A percentile compares a stretch with the other conserved stretches of the same genome.
These are phyloP conservation scores for Lachnellula subtilissima DNA, from an alignment of 2,329 filamentous ascomycete species.

Conservation along the genomic window DNA sequence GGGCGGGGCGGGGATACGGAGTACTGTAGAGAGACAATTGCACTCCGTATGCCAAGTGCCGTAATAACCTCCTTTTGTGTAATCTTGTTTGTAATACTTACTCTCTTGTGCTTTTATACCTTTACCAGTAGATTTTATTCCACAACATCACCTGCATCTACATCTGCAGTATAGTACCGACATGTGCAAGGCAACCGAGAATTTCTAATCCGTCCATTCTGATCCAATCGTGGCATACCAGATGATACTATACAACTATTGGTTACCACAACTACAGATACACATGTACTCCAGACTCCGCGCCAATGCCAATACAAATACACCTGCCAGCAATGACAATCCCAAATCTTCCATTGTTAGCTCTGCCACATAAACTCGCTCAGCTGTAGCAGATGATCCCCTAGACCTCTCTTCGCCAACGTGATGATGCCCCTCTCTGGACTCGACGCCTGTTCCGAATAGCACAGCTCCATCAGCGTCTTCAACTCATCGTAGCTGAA, in stretches of 20 bases:
- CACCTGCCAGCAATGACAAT: not conserved
- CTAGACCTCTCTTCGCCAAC: slow-evolving; percentile 64
- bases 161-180: too few relatives aligned
- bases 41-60: too few relatives aligned
- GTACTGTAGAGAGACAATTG: too few relatives aligned
- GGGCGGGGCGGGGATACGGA: too few relatives aligned
- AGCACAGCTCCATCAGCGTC: slow-evolving; percentile 60
- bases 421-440: slow-evolving; percentile 63
- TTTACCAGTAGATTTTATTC: too few relatives aligned
- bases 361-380: slow-evolving; percentile 68
- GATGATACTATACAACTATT: not conserved
- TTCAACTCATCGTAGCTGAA: slow-evolving; percentile 65
- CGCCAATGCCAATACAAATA: not conserved
- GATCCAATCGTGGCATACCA: not conserved
- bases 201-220: not conserved
- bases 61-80: too few relatives aligned
- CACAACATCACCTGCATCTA: too few relatives aligned
- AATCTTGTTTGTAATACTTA: too few relatives aligned
- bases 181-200: too few relatives aligned
- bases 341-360: slow-evolving; percentile 9
- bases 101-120: too few relatives aligned
- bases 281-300: slow-evolving; percentile 8
- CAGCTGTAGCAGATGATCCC: slow-evolving; percentile 63
- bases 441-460: slow-evolving; percentile 61
- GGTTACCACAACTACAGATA: not conserved